Conservation (phyloP, 1,284 basidiomycete species). For the Moniliella sp. region DNA sequence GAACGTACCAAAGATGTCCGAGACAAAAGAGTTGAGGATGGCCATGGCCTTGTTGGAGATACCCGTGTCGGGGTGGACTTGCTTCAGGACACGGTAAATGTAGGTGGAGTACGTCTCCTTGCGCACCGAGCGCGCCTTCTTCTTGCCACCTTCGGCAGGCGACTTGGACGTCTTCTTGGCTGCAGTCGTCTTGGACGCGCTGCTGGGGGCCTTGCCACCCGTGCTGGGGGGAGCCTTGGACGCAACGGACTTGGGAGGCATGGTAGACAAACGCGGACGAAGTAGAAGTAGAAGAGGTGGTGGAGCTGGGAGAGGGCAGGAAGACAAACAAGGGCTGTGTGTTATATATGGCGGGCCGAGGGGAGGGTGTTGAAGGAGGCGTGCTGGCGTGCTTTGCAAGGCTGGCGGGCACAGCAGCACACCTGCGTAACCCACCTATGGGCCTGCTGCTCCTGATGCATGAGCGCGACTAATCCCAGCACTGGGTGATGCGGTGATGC, state of each 20-base stretch:
- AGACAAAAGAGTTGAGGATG: conserved; percentile 36
- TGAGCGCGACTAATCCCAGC: too few relatives aligned
- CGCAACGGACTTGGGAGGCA: conserved; percentile 19
- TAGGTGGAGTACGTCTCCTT: conserved; percentile 40
- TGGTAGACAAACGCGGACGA: conserved; percentile 2
- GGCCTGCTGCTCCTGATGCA: too few relatives aligned
- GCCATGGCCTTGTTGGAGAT: conserved; percentile 39
- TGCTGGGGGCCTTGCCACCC: conserved; percentile 38
- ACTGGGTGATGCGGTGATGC: too few relatives aligned
- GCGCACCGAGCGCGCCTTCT: conserved; percentile 44
- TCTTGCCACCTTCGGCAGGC: conserved; percentile 39
- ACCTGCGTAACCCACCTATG: too few relatives aligned
- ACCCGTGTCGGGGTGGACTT: conserved; percentile 38
- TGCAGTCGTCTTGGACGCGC: conserved; percentile 40
- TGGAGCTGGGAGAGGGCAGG: too few relatives aligned
- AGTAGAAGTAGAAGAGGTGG: too few relatives aligned
- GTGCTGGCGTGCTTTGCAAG: too few relatives aligned
- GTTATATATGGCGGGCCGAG: too few relatives aligned
- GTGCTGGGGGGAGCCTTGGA: conserved; percentile 9
- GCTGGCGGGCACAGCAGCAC: too few relatives aligned
- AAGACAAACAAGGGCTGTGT: too few relatives aligned
- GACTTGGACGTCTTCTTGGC: conserved; percentile 14
- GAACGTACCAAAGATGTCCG: conserved; percentile 39
- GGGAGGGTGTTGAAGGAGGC: too few relatives aligned
- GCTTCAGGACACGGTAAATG: conserved; percentile 42